Base-by-base conservation (phyloP, 192 early-diverging fungal species). In the Coemansia sp. region DNA sequence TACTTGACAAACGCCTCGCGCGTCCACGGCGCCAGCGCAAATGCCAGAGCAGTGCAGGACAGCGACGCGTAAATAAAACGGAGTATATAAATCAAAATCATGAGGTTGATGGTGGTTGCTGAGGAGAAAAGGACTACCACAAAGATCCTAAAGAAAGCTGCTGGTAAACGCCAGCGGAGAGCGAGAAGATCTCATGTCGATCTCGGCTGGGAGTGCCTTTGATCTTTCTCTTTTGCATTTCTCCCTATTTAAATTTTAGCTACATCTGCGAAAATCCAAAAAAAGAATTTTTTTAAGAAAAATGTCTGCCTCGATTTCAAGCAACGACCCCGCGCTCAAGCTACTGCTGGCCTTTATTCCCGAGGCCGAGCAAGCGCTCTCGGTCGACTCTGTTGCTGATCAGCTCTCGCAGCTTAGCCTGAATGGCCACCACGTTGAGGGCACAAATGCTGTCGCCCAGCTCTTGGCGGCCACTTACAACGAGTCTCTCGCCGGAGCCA, bases 1-100 rank as follows among this genome's bases (percentile, higher is more conserved):
- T 81, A 81, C 65, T 67, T 76, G 22, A 81, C 69, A 70, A 81
- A 76, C 17, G 74, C 71, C 44, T 81, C 74, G 36, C 78, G 78
- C 20, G 74, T 81, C 70, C 70, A 81, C 2, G 78, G 78, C 11
- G 65, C 70, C 7, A 73, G 53, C 64, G 69, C 78, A 39, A 76
- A 81, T 17, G 56, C 61, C 15, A 76, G 40, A 2, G 70, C 78
- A 41, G 62, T n/a, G 27, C 42, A 32, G 7, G 78, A 64, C 2
- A 81, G 70, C 11, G 63, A 32, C 15, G 61, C 63, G 46, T 76
- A 81, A 11, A 42, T 22, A n/a, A 17, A 11, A 20, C 31, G 50
- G n/a, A 66, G 34, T 36, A 55, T 22, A 55, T 55, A 53, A 13
- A 55, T 10, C 13, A 66, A 55, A 66, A 24, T 40, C 59, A 61